Percentiles rank a stretch among this genome's conserved stretches.
Evolutionary conservation across 306 rosid species (phyloP).

Genomic region (Dalbergia oliveri): DNA sequence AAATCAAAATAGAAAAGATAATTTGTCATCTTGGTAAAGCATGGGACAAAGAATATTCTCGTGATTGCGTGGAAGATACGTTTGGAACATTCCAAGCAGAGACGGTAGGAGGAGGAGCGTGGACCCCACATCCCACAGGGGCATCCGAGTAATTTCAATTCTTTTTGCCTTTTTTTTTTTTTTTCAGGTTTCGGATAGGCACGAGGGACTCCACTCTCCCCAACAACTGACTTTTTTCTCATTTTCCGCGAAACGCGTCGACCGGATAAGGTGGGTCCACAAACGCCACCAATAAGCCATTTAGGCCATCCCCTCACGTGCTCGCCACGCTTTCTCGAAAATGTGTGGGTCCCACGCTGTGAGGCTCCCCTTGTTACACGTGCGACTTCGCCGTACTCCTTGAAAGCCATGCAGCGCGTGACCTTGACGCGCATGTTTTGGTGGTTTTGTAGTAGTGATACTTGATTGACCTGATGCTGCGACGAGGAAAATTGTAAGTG

Average conservation of each 20-base stretch:
- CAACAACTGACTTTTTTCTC: not conserved
- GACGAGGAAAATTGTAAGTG: slow-evolving; percentile 56
- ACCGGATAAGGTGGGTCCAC: slow-evolving; percentile 52
- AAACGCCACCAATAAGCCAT: not conserved
- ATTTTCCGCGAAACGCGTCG: slow-evolving; percentile 48
- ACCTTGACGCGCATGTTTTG: not conserved
- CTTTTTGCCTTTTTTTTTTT: too few species aligned
- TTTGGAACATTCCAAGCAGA: slow-evolving; percentile 34
- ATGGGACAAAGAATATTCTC: too few species aligned
- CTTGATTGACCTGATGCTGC: not conserved
- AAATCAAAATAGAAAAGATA: too few species aligned
- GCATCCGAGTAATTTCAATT: too few species aligned
- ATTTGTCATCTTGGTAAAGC: too few species aligned
- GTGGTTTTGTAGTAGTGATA: not conserved
- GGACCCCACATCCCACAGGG: too few species aligned
- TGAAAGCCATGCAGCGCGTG: not conserved
- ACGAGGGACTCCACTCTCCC: not conserved
- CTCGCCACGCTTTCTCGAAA: slow-evolving; percentile 19
- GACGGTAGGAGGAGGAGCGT: not conserved
- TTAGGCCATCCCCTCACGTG: slow-evolving; percentile 40
- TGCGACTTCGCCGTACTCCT: not conserved
- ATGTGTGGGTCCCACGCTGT: slow-evolving; percentile 9
- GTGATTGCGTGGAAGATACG: slow-evolving; percentile 28
- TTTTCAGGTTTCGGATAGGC: slow-evolving; percentile 38
- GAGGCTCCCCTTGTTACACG: not conserved